Conservation (phyloP, 2,329 filamentous ascomycete genomes). For the Emmonsiellopsis sp. region DNA sequence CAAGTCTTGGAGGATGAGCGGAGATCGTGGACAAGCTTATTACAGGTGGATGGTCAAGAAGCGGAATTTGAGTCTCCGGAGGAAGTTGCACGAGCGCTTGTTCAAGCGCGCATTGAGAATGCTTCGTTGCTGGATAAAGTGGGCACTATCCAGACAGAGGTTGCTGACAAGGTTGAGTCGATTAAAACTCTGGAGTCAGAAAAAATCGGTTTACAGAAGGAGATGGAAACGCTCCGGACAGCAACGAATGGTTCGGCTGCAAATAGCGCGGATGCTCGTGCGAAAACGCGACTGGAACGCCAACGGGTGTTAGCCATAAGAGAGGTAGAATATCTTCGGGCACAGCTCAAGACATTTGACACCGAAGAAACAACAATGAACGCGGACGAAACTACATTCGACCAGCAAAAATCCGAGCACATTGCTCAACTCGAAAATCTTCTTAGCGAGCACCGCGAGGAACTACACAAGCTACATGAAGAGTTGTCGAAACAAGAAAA, state of each 20-base stretch:
- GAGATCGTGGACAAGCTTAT: slow-evolving; percentile 73
- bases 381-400: slow-evolving; percentile 53
- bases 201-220: slow-evolving; percentile 51
- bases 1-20: slow-evolving; percentile 84
- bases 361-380: slow-evolving; percentile 81
- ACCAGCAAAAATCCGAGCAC: slow-evolving; percentile 63
- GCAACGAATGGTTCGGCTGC: slow-evolving; percentile 27
- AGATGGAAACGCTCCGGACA: slow-evolving; percentile 61
- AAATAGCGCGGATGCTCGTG: slow-evolving; percentile 51
- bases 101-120: slow-evolving; percentile 71
- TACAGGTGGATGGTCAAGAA: slow-evolving; percentile 57
- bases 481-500: slow-evolving; percentile 61
- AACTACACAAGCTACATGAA: slow-evolving; percentile 63
- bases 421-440: slow-evolving; percentile 77
- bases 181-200: slow-evolving; percentile 65
- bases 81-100: slow-evolving; percentile 70
- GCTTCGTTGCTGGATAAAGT: slow-evolving; percentile 71
- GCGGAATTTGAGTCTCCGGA: slow-evolving; percentile 81
- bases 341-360: slow-evolving; percentile 81
- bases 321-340: slow-evolving; percentile 87
- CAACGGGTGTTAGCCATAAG: slow-evolving; percentile 79
- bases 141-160: slow-evolving; percentile 68
- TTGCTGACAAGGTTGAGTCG: slow-evolving; percentile 64
- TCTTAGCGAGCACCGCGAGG: slow-evolving; percentile 74
- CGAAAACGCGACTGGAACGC: slow-evolving; percentile 66